phyloP scores from a whole-genome alignment of 805 yeast genomes.

The Tetrapisispora iriomotensis region DNA sequence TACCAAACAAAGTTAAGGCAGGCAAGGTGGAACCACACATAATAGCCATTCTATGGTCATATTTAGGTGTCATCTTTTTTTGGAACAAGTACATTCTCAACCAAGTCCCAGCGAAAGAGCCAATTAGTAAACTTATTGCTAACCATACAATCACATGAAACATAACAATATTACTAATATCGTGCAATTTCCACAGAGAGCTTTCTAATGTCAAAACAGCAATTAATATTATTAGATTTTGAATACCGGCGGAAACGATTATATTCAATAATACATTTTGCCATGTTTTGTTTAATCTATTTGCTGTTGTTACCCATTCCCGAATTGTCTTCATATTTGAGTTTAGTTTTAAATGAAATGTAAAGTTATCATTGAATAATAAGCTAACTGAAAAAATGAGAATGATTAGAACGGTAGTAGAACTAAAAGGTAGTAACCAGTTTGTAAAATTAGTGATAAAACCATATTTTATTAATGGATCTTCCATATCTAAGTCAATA shows the following conservation, averaged over 20 bases:
- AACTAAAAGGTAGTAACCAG: constrained; percentile 10
- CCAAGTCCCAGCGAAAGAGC: constrained; percentile 64
- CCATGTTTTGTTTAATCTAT: not conserved
- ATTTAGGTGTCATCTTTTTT: constrained; percentile 2
- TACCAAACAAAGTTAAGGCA: constrained; percentile 37
- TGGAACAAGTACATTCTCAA: constrained; percentile 19
- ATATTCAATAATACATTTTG: constrained; percentile 14
- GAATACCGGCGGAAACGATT: constrained; percentile 65
- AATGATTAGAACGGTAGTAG: not conserved
- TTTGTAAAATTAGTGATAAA: not conserved
- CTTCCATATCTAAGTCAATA: constrained; percentile 18
- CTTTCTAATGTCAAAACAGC: constrained; percentile 53
- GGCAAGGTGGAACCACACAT: constrained; percentile 43
- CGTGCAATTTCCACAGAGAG: constrained; percentile 50
- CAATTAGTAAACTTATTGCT: constrained; percentile 59
- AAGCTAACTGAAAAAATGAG: not conserved
- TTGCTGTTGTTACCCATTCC: not conserved
- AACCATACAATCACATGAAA: constrained; percentile 52
- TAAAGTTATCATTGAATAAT: not conserved
- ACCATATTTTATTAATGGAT: not conserved
- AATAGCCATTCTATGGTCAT: constrained; percentile 26
- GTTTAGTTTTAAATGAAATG: not conserved
- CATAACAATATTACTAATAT: constrained; percentile 57
- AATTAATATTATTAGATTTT: constrained; percentile 52
- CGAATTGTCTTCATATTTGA: not conserved